Evolutionary conservation across 148 eudicot genomes (phyloP), one percentile per base, ranked within the genome.

Genomic region (Fagopyrum esculentum): DNA sequence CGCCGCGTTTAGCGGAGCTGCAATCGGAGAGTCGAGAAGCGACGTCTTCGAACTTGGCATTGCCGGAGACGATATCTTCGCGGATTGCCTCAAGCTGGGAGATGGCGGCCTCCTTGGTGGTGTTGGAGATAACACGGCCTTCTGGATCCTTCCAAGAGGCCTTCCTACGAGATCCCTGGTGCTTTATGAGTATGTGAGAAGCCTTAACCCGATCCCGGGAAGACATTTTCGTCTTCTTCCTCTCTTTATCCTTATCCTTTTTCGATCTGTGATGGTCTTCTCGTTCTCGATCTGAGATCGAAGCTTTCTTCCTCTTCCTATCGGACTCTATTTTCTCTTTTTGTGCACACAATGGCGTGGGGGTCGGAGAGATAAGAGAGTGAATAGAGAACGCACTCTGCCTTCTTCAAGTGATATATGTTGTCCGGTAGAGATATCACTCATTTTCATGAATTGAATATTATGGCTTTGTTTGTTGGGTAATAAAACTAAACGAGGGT

Each of bases 141-240:
- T 93, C 97, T 13, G 97, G 94, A 82, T 93, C 98, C 85, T 93
- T 93, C 98, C 98, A 93, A 0, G 98, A 93, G 40, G 94, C 86
- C 81, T 87, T 89, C 17, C 98, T 80, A 11, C 98, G 89, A 50
- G 98, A 93, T 13, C 92, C 94, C 75, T 91, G 75, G 82, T 93
- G 98, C 86, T 93, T 93, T 1, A 94, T 90, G 5, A 94, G 88
- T 69, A 94, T 90, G 77, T 94, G 98, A 1, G 93, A 94, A 15
- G 98, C 98, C 89, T 78, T 90, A 11, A 90, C 97, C 76, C 89
- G 82, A 22, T 85, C 86, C 5, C 81, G 82, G 1, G 96, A 83
- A 66, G 97, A 79, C 98, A 93, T 89, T 60, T 71, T 86, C 35
- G 57, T 66, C 80, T 74, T 82, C 79, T 89, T 85, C 56, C 77